Evolutionary conservation across 805 yeast species (phyloP).

Genomic region (Scheffersomyces coipomensis): DNA sequence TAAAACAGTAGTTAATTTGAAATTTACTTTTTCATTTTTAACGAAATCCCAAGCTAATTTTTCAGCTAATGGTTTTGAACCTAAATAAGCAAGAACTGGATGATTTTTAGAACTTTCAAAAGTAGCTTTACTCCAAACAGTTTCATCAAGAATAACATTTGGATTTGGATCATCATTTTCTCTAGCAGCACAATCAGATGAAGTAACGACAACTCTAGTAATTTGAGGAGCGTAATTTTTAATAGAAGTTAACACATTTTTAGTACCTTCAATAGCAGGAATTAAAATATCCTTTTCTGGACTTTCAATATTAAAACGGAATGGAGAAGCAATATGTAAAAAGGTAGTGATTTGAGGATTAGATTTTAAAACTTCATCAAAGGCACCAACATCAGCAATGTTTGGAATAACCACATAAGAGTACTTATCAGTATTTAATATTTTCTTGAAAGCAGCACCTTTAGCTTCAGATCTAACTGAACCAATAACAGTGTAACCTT

Average conservation of each 20-base stretch:
- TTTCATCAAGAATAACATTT: constrained; percentile 29
- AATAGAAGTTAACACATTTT: constrained; percentile 47
- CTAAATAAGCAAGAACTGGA: constrained; percentile 39
- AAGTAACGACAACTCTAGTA: constrained; percentile 50
- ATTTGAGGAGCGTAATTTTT: constrained; percentile 39
- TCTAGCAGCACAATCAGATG: constrained; percentile 50
- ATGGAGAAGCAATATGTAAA: constrained; percentile 61
- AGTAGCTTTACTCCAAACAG: constrained; percentile 36
- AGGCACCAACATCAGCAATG: constrained; percentile 42
- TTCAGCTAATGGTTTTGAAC: constrained; percentile 38
- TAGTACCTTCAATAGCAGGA: constrained; percentile 58
- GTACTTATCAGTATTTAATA: constrained; percentile 29
- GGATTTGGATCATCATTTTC: constrained; percentile 31
- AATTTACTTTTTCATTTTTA: constrained; percentile 24
- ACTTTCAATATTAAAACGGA: constrained; percentile 34
- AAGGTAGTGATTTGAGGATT: constrained; percentile 52
- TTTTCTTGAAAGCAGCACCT: constrained; percentile 30
- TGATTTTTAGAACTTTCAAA: constrained; percentile 35
- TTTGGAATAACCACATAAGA: constrained; percentile 46
- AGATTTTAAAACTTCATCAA: constrained; percentile 41
- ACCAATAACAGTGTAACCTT: constrained; percentile 44
- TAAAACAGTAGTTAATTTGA: constrained; percentile 30
- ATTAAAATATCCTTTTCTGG: constrained; percentile 44
- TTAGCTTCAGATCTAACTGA: constrained; percentile 46
- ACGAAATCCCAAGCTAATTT: constrained; percentile 30